Evolutionary conservation across 176 grass and related monocot species (phyloP).

Genomic region (Oryza rufipogon): DNA sequence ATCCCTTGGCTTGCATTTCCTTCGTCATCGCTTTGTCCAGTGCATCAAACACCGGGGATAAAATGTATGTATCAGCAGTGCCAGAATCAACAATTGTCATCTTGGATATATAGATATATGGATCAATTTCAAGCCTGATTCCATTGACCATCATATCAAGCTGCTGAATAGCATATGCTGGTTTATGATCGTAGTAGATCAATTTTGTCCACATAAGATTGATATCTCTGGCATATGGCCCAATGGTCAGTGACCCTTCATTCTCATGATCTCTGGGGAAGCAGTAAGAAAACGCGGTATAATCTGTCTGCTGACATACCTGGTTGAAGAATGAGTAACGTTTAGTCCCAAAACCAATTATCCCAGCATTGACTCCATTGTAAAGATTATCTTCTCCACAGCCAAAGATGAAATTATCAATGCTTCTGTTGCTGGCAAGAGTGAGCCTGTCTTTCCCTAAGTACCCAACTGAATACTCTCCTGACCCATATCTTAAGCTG

Average conservation of each 20-base stretch:
- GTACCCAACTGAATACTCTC: slow-evolving; percentile 23
- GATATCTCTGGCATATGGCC: background rate
- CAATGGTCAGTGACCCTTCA: slow-evolving; percentile 27
- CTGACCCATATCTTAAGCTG: slow-evolving; percentile 31
- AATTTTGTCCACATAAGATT: background rate
- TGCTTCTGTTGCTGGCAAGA: background rate
- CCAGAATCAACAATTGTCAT: slow-evolving; percentile 31
- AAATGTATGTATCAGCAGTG: slow-evolving; percentile 16
- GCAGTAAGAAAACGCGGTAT: slow-evolving; percentile 41
- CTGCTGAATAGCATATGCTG: slow-evolving; percentile 14
- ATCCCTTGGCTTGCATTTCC: slow-evolving; percentile 35
- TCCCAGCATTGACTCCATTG: background rate
- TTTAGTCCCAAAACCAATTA: slow-evolving; percentile 32
- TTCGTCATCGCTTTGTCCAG: background rate
- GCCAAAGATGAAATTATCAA: slow-evolving; percentile 35
- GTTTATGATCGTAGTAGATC: background rate
- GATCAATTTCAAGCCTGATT: slow-evolving; percentile 28
- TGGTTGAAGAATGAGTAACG: slow-evolving; percentile 42
- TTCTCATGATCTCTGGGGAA: slow-evolving; percentile 21
- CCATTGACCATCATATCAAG: slow-evolving; percentile 30
- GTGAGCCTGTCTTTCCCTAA: slow-evolving; percentile 34
- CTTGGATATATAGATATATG: background rate
- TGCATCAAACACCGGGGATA: slow-evolving; percentile 20
- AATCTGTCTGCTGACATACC: slow-evolving; percentile 9
- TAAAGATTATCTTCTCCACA: slow-evolving; percentile 28